These are phyloP conservation scores for Ophiostoma quercus DNA, from an alignment of 2,329 filamentous ascomycete genomes.

Conservation along the genomic window DNA sequence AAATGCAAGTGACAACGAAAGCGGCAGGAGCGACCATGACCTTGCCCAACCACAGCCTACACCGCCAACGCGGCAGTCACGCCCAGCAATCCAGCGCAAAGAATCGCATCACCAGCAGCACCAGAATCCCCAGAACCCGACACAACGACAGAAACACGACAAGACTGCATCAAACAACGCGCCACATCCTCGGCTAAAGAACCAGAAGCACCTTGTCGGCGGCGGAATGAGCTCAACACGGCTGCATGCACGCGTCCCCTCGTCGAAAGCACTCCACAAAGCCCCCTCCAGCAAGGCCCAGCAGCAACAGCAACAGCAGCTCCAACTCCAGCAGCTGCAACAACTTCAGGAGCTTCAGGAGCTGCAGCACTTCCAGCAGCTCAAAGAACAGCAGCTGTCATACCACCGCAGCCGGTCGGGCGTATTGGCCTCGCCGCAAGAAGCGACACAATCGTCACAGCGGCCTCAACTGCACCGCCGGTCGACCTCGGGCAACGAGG, in stretches of 20 bases:
- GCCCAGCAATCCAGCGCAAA: slow-evolving; percentile 13
- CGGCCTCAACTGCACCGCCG: slow-evolving; percentile 42
- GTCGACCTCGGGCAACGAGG: slow-evolving; percentile 46
- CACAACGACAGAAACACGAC: slow-evolving; percentile 3
- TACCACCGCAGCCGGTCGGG: slow-evolving; percentile 39
- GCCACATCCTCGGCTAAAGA: slow-evolving; percentile 35
- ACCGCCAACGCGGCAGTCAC: slow-evolving; percentile 16
- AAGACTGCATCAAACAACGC: slow-evolving; percentile 31
- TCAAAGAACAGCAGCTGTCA: slow-evolving; percentile 15
- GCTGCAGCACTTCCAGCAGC: slow-evolving; percentile 21
- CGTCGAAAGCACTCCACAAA: slow-evolving; percentile 49
- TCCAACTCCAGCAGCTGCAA: slow-evolving; percentile 18
- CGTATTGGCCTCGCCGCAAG: slow-evolving; percentile 37
- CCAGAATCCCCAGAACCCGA: slow-evolving; percentile 14
- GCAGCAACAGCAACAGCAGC: slow-evolving; percentile 21
- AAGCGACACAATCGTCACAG: slow-evolving; percentile 30
- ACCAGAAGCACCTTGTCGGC: slow-evolving; percentile 43
- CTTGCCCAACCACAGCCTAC: slow-evolving; percentile 14
- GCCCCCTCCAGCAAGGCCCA: slow-evolving; percentile 24
- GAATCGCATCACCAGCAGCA: slow-evolving; percentile 14
- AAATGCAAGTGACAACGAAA: slow-evolving; percentile 11
- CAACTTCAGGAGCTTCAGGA: slow-evolving; percentile 27
- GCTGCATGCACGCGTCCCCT: slow-evolving; percentile 49
- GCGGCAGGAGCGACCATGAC: slow-evolving; percentile 17
- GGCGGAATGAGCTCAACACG: slow-evolving; percentile 38